Evolutionary conservation across 805 yeast genomes (phyloP), one percentile per base, ranked within the genome.

Genomic region (Ogataea zsoltii): DNA sequence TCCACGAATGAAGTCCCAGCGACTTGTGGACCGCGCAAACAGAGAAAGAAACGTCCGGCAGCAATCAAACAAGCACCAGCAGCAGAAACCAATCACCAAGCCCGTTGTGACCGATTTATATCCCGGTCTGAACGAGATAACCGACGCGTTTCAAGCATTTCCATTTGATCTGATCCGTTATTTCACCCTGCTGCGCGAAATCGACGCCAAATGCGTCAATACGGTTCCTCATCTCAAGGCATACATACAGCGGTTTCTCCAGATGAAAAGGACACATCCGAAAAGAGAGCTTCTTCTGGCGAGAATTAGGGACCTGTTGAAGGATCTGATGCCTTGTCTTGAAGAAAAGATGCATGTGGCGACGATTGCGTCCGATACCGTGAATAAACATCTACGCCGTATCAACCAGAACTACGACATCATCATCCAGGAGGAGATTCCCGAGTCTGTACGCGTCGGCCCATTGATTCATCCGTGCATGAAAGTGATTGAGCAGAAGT

Each of bases 321-420:
- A 70, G 51, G 96, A 88, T 46, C 73, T 92, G 45, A 81, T 92
- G 71, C 97, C 98, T 0, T 88, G 96, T 50, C 68, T 92, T 44
- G 98, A 92, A 62, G 97, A 94, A 63, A 94, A 94, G 67, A 89
- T 94, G 95, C 97, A 92, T 64, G 97, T 94, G 33, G 92, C 97
- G 4, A 84, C 92, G 1, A 83, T 88, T 32, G 97, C 97, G 17
- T 77, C 88, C 25, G 97, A 91, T 56, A 76, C 83, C 11, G 75
- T 90, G 37, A 69, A 75, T 25, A 80, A 83, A 47, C 86, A 88
- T 58, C 68, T 88, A 44, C 75, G 73, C 41, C 74, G 97, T 41
- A 75, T 94, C 52, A 87, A 91, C 60, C 80, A 85, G 54, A 96
- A 88, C 60, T 91, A 80, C 69, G 86, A 85, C 38, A 85, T 92